phyloP scores from a whole-genome alignment of 1,284 basidiomycete genomes.

The Irpex sp. region DNA sequence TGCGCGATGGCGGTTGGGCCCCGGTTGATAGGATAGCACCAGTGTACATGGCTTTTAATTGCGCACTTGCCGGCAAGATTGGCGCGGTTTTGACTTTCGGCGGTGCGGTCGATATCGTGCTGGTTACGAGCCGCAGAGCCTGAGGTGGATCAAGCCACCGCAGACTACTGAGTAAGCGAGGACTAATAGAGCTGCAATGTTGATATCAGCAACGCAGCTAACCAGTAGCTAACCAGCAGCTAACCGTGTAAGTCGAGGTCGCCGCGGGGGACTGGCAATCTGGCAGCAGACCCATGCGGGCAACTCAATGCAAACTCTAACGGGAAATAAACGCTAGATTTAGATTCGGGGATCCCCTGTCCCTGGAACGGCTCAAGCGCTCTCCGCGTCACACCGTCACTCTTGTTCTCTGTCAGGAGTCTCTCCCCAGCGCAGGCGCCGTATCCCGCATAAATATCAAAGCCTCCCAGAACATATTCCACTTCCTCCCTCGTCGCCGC shows the following conservation, averaged over 20 bases:
- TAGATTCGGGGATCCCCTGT: constrained; percentile 33
- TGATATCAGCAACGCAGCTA: no score
- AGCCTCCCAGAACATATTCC: neutral
- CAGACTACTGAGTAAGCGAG: no score
- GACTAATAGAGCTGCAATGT: no score
- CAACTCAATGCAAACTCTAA: constrained; percentile 28
- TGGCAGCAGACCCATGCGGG: constrained; percentile 11
- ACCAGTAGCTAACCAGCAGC: neutral
- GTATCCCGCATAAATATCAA: constrained; percentile 15
- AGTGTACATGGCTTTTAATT: no score
- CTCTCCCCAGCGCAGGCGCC: constrained; percentile 1
- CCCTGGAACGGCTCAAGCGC: constrained; percentile 15
- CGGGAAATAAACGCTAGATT: constrained; percentile 24
- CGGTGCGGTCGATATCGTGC: no score
- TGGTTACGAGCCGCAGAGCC: no score
- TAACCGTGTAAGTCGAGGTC: neutral
- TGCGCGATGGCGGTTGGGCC: no score
- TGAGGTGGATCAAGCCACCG: no score
- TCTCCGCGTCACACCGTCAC: neutral
- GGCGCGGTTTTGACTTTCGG: neutral
- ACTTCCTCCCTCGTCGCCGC: constrained; percentile 16
- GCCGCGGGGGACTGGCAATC: neutral
- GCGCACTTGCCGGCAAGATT: no score
- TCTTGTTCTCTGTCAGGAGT: neutral
- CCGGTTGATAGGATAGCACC: no score